A percentile compares a stretch with the other conserved stretches of the same genome.
These are phyloP conservation scores for Pilaira anomala DNA, from an alignment of 192 early-diverging fungal species.

Conservation along the genomic window DNA sequence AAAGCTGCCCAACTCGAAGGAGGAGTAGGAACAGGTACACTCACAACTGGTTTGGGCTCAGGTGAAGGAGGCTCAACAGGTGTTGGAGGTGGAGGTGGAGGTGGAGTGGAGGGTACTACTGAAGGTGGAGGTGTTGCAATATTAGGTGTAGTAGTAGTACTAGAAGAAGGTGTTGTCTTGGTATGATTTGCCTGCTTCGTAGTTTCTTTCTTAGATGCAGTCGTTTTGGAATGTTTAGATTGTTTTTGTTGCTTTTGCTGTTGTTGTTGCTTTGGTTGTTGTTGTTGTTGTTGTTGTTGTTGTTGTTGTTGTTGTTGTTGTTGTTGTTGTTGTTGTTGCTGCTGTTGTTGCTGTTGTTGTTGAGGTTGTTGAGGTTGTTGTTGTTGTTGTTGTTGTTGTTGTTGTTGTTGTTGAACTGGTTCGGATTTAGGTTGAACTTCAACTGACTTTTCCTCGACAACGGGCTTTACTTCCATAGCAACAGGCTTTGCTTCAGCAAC, in stretches of 20 bases:
- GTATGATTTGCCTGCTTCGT: neutral
- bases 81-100: neutral
- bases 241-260: neutral
- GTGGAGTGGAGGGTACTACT: constrained; percentile 11
- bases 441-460: neutral
- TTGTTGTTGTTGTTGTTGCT: neutral
- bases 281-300: neutral
- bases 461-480: no score
- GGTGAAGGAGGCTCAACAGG: neutral
- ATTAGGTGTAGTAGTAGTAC: neutral
- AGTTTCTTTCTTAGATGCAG: neutral
- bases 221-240: neutral
- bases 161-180: neutral
- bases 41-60: neutral
- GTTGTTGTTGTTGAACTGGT: neutral
- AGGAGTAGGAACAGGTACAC: neutral
- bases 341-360: neutral
- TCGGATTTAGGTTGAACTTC: neutral
- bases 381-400: neutral
- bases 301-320: neutral
- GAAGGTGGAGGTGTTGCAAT: neutral
- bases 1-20: constrained; percentile 42
- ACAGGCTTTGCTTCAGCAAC: neutral
- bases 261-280: no score
- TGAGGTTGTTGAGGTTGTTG: no score